Percentiles rank a stretch among this genome's conserved stretches.
These are phyloP conservation scores for Wickerhamiella cacticola DNA, from an alignment of 805 yeast genomes.

Conservation along the genomic window DNA sequence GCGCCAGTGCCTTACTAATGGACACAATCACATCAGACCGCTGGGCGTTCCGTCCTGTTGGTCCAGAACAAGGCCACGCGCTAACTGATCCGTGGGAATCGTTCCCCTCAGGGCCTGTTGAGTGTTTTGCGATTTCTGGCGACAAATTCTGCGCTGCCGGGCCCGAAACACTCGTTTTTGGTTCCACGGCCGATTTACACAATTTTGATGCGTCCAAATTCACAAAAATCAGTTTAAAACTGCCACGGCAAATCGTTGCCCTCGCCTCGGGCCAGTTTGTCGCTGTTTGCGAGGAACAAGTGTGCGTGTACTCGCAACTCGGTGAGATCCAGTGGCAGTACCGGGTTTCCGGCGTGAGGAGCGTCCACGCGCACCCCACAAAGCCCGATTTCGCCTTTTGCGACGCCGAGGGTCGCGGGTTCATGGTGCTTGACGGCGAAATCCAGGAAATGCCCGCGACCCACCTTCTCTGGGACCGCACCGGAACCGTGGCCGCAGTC, in stretches of 20 bases:
- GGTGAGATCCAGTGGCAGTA: conserved; percentile 12
- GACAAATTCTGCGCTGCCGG: conserved; percentile 18
- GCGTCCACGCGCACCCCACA: conserved; percentile 4
- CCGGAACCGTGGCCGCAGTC: background rate
- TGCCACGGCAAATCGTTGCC: background rate
- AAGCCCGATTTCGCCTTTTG: conserved; percentile 7
- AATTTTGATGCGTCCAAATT: background rate
- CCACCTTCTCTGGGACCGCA: conserved; percentile 8
- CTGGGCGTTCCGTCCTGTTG: conserved; percentile 21
- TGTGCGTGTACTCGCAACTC: conserved; percentile 1
- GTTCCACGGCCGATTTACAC: conserved; percentile 9
- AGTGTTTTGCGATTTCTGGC: conserved; percentile 1
- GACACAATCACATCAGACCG: conserved; percentile 18
- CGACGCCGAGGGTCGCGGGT: background rate
- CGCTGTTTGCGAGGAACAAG: background rate
- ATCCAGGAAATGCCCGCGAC: background rate
- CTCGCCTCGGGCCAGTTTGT: conserved; percentile 9
- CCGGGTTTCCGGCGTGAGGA: background rate
- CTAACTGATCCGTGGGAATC: conserved; percentile 12
- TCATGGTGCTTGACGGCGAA: background rate
- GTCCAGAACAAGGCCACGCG: conserved; percentile 18
- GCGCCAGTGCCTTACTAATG: conserved; percentile 8
- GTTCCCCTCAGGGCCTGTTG: conserved; percentile 11
- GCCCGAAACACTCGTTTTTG: conserved; percentile 14
- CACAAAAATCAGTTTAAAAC: background rate